Percentiles rank a stretch among this genome's conserved stretches.
Conservation (phyloP, 1,284 basidiomycete species). For the Anthracocystis walkeri region DNA sequence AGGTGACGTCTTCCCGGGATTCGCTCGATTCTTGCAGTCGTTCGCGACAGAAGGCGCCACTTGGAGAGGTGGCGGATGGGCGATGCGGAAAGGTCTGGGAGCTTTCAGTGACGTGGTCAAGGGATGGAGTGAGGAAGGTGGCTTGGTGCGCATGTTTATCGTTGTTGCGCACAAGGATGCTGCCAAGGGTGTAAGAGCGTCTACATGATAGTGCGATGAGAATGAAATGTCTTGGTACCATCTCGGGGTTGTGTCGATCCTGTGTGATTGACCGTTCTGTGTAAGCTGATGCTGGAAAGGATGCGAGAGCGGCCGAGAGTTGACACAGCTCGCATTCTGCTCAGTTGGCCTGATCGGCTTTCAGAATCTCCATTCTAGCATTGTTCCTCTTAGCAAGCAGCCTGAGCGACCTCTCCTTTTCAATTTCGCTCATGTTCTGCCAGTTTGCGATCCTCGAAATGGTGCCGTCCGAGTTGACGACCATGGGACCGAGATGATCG, state of each 20-base stretch:
- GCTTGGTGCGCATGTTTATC: slow-evolving; percentile 56
- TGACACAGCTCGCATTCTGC: neutral
- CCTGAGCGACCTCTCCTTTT: slow-evolving; percentile 52
- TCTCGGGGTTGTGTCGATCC: neutral
- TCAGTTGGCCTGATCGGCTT: slow-evolving; percentile 8
- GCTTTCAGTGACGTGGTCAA: slow-evolving; percentile 58
- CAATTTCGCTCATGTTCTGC: slow-evolving; percentile 51
- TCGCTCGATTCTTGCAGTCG: slow-evolving; percentile 52
- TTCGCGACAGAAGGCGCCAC: slow-evolving; percentile 50
- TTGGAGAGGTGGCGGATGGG: slow-evolving; percentile 51
- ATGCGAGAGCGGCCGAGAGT: neutral
- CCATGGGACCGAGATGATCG: slow-evolving; percentile 59
- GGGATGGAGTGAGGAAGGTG: slow-evolving; percentile 59
- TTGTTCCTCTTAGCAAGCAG: slow-evolving; percentile 61
- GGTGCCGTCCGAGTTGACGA: slow-evolving; percentile 62
- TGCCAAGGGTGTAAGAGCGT: neutral
- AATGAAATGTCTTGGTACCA: neutral
- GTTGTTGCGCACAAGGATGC: slow-evolving; percentile 43
- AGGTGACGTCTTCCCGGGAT: slow-evolving; percentile 58
- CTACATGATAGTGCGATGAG: neutral
- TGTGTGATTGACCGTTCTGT: too few species aligned
- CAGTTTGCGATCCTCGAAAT: slow-evolving; percentile 63
- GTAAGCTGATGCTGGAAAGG: neutral
- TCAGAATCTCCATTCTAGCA: slow-evolving; percentile 43
- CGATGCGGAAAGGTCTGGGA: slow-evolving; percentile 40